phyloP scores from a whole-genome alignment of 2,329 filamentous ascomycete species.

The Diaporthe destruens region DNA sequence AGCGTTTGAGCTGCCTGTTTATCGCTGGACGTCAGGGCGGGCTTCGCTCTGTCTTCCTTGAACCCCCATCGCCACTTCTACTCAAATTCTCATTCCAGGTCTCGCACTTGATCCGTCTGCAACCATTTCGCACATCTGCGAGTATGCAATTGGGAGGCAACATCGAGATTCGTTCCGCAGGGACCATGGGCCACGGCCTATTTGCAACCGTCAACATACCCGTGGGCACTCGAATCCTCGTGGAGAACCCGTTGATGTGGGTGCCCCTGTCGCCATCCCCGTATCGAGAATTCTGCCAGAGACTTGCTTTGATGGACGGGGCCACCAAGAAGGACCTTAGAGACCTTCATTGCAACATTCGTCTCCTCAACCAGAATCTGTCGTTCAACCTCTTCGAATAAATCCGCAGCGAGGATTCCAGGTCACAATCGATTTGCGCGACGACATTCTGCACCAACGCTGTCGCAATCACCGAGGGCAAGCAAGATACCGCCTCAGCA shows the following conservation, averaged over 20 bases:
- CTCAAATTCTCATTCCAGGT: background rate
- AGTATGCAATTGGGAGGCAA: background rate
- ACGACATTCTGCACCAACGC: conserved; percentile 26
- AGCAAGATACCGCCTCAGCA: background rate
- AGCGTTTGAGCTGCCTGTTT: background rate
- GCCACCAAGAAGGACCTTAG: background rate
- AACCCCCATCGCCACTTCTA: background rate
- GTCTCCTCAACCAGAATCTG: background rate
- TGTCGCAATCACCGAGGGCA: background rate
- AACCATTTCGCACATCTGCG: background rate
- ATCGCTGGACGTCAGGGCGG: background rate
- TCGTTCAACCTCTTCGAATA: background rate
- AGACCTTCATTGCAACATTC: background rate
- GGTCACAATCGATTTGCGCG: background rate
- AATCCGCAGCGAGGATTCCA: background rate
- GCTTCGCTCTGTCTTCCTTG: background rate
- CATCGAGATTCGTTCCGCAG: conserved; percentile 4
- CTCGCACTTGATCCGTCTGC: background rate
- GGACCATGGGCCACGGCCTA: conserved; percentile 16
- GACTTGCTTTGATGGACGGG: background rate
- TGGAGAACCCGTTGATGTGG: conserved; percentile 7
- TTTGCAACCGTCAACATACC: conserved; percentile 30
- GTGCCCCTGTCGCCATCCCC: background rate
- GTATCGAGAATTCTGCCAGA: background rate
- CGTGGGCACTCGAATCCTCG: conserved; percentile 17